Evolutionary conservation across 2,329 filamentous ascomycete genomes (phyloP).

Genomic region (Grosmannia serpens): DNA sequence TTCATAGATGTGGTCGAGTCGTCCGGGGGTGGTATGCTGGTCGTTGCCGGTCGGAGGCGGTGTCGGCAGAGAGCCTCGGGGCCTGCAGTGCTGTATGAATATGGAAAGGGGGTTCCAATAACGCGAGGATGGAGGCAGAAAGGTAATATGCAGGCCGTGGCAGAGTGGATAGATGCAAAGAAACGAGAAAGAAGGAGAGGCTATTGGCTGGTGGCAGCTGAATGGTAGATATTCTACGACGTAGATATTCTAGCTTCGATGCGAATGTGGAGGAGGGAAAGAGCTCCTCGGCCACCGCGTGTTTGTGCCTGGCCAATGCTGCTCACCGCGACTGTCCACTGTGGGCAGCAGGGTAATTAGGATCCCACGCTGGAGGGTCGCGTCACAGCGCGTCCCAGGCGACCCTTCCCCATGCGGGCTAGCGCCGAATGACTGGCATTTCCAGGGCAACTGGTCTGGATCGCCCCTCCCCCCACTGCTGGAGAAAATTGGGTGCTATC

Average conservation of each 20-base stretch:
- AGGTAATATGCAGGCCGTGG: neutral
- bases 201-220: neutral
- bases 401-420: conserved; percentile 1
- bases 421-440: conserved; percentile 10
- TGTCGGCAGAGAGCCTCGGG: neutral
- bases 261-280: neutral
- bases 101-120: neutral
- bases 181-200: neutral
- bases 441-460: conserved; percentile 11
- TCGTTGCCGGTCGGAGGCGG: neutral
- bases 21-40: neutral
- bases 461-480: conserved; percentile 6
- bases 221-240: no score
- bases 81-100: neutral
- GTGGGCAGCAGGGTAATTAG: neutral
- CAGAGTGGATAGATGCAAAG: neutral
- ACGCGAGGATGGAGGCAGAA: neutral
- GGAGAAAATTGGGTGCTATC: neutral
- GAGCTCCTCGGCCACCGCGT: neutral
- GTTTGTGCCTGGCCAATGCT: neutral
- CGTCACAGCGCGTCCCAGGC: conserved; percentile 10
- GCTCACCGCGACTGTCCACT: neutral
- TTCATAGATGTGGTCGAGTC: neutral
- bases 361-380: conserved; percentile 2
- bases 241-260: neutral